phyloP scores from a whole-genome alignment of 331 rosid genomes.

The Stylosanthes scabra region DNA sequence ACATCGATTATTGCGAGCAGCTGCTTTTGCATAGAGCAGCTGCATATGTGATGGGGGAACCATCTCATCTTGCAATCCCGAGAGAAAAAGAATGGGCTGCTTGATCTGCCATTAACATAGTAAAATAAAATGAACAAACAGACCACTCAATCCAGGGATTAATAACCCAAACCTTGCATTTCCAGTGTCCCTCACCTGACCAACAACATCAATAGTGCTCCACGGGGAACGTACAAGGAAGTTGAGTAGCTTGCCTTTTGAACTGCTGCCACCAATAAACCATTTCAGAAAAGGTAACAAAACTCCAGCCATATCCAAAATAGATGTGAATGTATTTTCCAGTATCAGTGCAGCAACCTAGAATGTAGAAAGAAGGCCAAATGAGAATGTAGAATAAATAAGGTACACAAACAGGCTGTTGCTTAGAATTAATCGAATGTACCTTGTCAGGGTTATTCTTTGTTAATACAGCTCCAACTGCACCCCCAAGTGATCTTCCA shows the following conservation, averaged over 20 bases:
- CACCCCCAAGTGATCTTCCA: constrained; percentile 99
- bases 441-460: constrained; percentile 96
- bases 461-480: constrained; percentile 92
- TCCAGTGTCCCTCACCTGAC: constrained; percentile 67
- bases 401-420: constrained; percentile 19
- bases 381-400: constrained; percentile 12
- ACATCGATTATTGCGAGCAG: constrained; percentile 79
- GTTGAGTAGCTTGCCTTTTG: constrained; percentile 85
- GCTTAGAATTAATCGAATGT: constrained; percentile 34
- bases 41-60: constrained; percentile 93
- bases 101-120: constrained; percentile 70
- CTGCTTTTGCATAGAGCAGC: constrained; percentile 94
- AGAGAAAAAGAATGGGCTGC: constrained; percentile 94
- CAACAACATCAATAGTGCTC: constrained; percentile 87
- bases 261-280: constrained; percentile 88
- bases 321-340: constrained; percentile 97
- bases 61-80: constrained; percentile 99
- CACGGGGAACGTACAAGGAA: constrained; percentile 95
- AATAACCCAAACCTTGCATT: neutral
- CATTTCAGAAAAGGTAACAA: constrained; percentile 90
- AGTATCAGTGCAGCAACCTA: constrained; percentile 91
- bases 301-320: constrained; percentile 99
- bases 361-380: constrained; percentile 43
- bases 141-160: constrained; percentile 18
- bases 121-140: constrained; percentile 32